Evolutionary conservation across 73 alveolate species (phyloP), one percentile per base, ranked within the genome.

Genomic region (Paramecium sonneborni): DNA sequence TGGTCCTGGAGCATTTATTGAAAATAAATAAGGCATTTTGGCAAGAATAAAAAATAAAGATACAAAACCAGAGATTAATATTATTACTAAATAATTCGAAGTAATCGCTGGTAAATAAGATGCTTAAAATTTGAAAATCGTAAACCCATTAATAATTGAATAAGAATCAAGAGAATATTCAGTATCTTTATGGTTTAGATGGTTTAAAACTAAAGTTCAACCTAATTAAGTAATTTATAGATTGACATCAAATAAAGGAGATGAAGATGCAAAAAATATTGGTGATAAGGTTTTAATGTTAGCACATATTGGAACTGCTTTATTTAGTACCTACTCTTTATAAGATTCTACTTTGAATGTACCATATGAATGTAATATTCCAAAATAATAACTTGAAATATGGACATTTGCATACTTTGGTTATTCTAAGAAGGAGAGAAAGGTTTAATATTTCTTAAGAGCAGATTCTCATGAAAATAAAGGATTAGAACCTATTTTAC

Each of bases 1-100:
- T 38, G 90, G 90, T 41, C 74, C 90, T 30, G 90, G 90, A 43
- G 90, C 90, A 0, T 79, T 41, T 24, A 79, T 79, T 26, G 90
- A 79, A 12, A 39, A 38, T 79, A 79, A 79, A 43, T 57, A 57
- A 39, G 90, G 90, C 6, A 79, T 79, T 43, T 12, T 44, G 18
- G 90, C 90, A 18, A 79, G 90, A 79, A 79, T 79, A 10, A 79
- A 79, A 46, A 79, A 79, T 44, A 79, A 79, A 44, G 90, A 79
- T 46, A 74, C 90, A 43, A 43, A 44, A 23, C 90, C 90, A 11
- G 28, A 21, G 8, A 32, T 46, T 0, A 62, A 12, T 7, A 10
- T 44, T 11, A 7, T 24, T 20, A 26, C 90, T 12, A 79, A 79
- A 46, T 24, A 20, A 79, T 21, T 12, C 24, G 55, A 39, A 20